Evolutionary conservation across 2,329 filamentous ascomycete genomes (phyloP).

Genomic region (Talaromyces funiculosus): DNA sequence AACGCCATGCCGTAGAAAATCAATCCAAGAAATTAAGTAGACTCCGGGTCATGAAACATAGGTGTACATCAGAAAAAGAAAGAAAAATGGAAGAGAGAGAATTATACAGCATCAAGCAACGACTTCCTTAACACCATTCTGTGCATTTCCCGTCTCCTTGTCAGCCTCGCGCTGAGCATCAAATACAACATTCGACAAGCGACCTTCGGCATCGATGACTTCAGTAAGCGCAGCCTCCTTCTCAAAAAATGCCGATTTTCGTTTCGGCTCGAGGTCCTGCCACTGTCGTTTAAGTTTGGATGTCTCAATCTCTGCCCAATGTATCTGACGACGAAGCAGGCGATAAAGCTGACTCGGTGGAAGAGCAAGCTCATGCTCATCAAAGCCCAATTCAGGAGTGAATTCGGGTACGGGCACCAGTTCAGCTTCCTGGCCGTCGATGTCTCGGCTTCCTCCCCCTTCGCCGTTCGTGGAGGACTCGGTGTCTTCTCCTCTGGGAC

Average conservation of each 20-base stretch:
- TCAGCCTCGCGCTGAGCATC: constrained; percentile 13
- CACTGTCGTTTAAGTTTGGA: constrained; percentile 35
- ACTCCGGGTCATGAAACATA: constrained; percentile 7
- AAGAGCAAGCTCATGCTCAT: constrained; percentile 40
- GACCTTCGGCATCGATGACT: constrained; percentile 37
- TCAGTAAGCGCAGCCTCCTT: constrained; percentile 42
- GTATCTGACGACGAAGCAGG: constrained; percentile 42
- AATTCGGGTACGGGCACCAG: constrained; percentile 33
- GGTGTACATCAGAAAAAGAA: constrained; percentile 1
- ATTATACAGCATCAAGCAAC: constrained; percentile 4
- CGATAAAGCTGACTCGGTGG: constrained; percentile 40
- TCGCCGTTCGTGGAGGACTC: constrained; percentile 19
- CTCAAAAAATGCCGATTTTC: constrained; percentile 36
- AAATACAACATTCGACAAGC: constrained; percentile 29
- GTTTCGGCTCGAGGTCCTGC: constrained; percentile 29
- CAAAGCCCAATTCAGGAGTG: constrained; percentile 37
- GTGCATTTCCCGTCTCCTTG: constrained; percentile 12
- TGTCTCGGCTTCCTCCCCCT: constrained; percentile 24
- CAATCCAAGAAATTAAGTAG: not conserved
- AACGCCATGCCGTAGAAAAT: constrained; percentile 4
- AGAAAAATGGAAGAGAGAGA: not conserved
- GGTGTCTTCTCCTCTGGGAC: constrained; percentile 28
- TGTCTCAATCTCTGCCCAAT: constrained; percentile 44
- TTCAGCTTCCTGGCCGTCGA: constrained; percentile 31
- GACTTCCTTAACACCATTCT: constrained; percentile 10